Percentiles rank a stretch among this genome's conserved stretches.
phyloP scores from a whole-genome alignment of 768 basidiomycete genomes.

The Naganishia vaughanmartiniae region DNA sequence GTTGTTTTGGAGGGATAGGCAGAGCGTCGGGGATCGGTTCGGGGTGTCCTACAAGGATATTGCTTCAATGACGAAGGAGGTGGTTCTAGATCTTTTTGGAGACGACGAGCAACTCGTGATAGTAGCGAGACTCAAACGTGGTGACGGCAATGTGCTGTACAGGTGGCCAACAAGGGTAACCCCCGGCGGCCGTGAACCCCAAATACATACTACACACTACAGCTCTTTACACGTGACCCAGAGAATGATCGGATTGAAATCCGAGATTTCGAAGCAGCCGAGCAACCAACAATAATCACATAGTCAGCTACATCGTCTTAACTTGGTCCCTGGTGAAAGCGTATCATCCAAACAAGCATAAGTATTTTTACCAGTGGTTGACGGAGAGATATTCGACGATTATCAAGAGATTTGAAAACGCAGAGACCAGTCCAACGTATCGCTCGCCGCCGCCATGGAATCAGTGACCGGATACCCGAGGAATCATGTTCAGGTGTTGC shows the following conservation, averaged over 20 bases:
- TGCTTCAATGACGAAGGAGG: too few species aligned
- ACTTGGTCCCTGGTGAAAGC: too few species aligned
- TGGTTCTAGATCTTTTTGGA: too few species aligned
- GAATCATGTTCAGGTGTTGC: conserved; percentile 44
- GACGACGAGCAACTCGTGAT: too few species aligned
- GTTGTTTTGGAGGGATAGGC: background rate
- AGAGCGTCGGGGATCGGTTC: background rate
- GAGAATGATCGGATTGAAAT: conserved; percentile 11
- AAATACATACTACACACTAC: background rate
- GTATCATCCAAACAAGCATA: background rate
- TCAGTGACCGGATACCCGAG: conserved; percentile 14
- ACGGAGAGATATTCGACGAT: background rate
- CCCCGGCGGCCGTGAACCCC: conserved; percentile 4
- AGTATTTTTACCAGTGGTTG: too few species aligned
- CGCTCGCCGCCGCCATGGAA: conserved; percentile 1
- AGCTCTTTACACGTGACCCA: conserved; percentile 6
- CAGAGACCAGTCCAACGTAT: background rate
- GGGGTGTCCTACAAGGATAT: too few species aligned
- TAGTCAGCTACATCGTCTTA: background rate
- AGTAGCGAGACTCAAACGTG: too few species aligned
- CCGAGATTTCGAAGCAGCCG: background rate
- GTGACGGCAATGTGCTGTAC: too few species aligned
- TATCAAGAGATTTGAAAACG: background rate
- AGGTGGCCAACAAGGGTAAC: background rate
- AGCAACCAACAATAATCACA: background rate